Percentiles rank a stretch among this genome's conserved stretches.
Evolutionary conservation across 2,329 filamentous ascomycete genomes (phyloP).

Genomic region (Epichloe amarillans): DNA sequence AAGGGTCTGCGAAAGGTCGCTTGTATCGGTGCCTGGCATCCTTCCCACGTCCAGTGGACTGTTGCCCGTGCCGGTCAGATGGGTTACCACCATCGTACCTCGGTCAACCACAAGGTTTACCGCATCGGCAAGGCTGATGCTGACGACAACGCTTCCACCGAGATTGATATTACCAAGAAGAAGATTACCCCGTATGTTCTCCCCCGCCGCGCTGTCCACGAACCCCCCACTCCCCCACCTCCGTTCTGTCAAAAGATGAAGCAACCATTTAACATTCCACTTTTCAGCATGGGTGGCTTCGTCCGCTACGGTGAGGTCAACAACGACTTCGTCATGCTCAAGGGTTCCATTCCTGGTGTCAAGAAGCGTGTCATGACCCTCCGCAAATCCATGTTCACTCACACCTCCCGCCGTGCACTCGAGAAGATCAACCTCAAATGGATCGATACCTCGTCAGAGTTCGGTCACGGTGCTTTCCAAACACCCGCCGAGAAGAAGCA

Average conservation of each 20-base stretch:
- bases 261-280: conserved; percentile 15
- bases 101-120: conserved; percentile 99
- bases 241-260: not conserved
- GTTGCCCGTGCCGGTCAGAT: conserved; percentile 99
- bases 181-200: conserved; percentile 86
- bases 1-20: conserved; percentile 99
- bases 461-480: conserved; percentile 99
- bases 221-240: too few species aligned
- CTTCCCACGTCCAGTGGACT: conserved; percentile 99
- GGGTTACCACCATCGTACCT: conserved; percentile 99
- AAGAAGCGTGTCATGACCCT: conserved; percentile 99
- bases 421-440: conserved; percentile 99
- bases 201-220: not conserved
- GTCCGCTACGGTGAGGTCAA: conserved; percentile 98
- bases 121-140: conserved; percentile 87
- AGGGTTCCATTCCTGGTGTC: conserved; percentile 92
- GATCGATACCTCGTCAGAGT: conserved; percentile 99
- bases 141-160: conserved; percentile 85
- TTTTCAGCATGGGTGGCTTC: conserved; percentile 82
- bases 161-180: conserved; percentile 98
- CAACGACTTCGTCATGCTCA: conserved; percentile 97
- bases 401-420: conserved; percentile 88
- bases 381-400: conserved; percentile 95
- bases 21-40: conserved; percentile 99
- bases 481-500: conserved; percentile 95